These are phyloP conservation scores for Saturnispora mendoncae DNA, from an alignment of 805 yeast species.

Conservation along the genomic window DNA sequence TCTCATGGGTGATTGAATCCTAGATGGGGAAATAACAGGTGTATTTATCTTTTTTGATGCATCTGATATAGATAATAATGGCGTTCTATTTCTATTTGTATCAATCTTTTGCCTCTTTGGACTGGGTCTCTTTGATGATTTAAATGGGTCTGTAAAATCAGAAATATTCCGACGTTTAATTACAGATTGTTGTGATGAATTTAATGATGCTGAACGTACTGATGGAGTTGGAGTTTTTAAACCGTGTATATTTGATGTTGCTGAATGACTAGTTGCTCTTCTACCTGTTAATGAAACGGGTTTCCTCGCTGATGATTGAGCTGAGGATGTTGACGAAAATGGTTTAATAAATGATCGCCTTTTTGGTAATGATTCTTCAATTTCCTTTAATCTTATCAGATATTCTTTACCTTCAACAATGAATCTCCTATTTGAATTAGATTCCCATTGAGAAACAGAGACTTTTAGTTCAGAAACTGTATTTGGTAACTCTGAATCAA, in stretches of 20 bases:
- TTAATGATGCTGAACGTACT: background rate
- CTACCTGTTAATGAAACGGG: background rate
- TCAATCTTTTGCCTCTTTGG: background rate
- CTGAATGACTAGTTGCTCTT: background rate
- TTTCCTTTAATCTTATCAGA: constrained; percentile 21
- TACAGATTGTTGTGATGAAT: background rate
- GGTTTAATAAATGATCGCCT: constrained; percentile 5
- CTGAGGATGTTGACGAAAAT: constrained; percentile 7
- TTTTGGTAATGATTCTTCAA: constrained; percentile 16
- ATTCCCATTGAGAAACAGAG: constrained; percentile 42
- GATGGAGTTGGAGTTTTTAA: constrained; percentile 6
- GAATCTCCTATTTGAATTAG: constrained; percentile 30
- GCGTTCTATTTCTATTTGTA: background rate
- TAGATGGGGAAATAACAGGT: constrained; percentile 1
- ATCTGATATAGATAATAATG: background rate
- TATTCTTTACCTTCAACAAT: constrained; percentile 43
- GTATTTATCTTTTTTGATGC: background rate
- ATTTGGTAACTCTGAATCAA: constrained; percentile 61
- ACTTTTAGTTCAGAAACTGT: constrained; percentile 43
- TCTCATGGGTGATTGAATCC: constrained; percentile 1
- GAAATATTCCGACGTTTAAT: background rate
- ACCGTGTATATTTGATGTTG: background rate
- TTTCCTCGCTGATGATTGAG: constrained; percentile 1
- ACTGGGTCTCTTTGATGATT: background rate
- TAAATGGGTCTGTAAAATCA: constrained; percentile 7